Evolutionary conservation across 176 grass and related monocot species (phyloP).

Genomic region (Oryza glumipatula): DNA sequence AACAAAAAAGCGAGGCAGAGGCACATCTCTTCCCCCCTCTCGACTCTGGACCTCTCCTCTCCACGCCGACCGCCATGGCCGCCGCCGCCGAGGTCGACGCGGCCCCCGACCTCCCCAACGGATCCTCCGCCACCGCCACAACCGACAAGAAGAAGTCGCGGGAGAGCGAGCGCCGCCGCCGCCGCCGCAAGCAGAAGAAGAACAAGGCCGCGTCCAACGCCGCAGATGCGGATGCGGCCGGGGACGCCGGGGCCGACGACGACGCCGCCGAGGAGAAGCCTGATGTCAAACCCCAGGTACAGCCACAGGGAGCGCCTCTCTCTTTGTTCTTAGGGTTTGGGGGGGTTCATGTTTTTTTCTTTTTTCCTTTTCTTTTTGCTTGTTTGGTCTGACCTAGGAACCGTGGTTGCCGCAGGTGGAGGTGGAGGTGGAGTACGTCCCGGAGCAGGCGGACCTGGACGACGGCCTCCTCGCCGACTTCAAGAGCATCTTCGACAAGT

Average conservation of each 20-base stretch:
- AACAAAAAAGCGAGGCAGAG: background rate
- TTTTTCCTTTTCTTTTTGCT: background rate
- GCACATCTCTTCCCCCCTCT: background rate
- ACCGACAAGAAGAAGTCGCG: slow-evolving; percentile 52
- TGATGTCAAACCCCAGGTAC: slow-evolving; percentile 37
- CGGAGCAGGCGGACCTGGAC: slow-evolving; percentile 78
- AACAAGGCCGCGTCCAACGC: slow-evolving; percentile 34
- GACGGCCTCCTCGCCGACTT: slow-evolving; percentile 71
- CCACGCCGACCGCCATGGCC: slow-evolving; percentile 41
- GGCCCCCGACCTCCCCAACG: slow-evolving; percentile 17
- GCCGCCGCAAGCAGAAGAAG: slow-evolving; percentile 72
- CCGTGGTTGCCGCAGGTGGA: slow-evolving; percentile 36
- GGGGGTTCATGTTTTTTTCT: background rate
- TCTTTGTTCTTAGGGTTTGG: background rate
- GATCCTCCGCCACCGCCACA: background rate
- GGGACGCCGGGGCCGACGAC: background rate
- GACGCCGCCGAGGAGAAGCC: slow-evolving; percentile 34
- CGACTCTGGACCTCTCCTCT: background rate
- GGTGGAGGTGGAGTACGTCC: slow-evolving; percentile 90
- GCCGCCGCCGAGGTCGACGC: slow-evolving; percentile 13
- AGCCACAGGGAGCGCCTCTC: background rate
- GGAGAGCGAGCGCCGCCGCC: slow-evolving; percentile 60
- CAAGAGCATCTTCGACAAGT: slow-evolving; percentile 82
- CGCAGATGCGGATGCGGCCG: background rate
- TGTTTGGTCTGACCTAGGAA: background rate